These are phyloP conservation scores for Akanthomyces muscarius DNA, from an alignment of 2,329 filamentous ascomycete species.

Conservation along the genomic window DNA sequence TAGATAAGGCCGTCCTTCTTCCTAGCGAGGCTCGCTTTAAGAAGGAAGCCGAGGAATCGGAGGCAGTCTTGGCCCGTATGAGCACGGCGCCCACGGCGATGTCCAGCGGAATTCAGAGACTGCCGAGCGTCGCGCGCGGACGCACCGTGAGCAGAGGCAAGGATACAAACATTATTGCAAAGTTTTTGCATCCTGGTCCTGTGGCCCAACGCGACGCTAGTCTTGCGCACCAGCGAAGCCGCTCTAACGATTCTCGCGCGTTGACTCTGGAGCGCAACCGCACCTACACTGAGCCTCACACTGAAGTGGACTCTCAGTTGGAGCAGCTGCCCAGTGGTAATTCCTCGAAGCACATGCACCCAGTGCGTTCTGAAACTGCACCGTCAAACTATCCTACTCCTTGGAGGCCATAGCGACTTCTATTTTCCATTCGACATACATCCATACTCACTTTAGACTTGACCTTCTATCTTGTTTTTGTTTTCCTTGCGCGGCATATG, in stretches of 20 bases:
- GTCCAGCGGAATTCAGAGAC: slow-evolving; percentile 28
- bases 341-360: slow-evolving; percentile 24
- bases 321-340: slow-evolving; percentile 25
- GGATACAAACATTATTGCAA: slow-evolving; percentile 41
- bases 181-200: slow-evolving; percentile 48
- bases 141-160: slow-evolving; percentile 38
- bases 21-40: slow-evolving; percentile 54
- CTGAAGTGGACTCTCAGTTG: slow-evolving; percentile 27
- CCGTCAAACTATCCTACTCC: slow-evolving; percentile 23
- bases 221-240: slow-evolving; percentile 26
- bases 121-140: slow-evolving; percentile 28
- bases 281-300: slow-evolving; percentile 25
- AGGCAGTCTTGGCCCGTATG: slow-evolving; percentile 35
- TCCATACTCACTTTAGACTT: slow-evolving; percentile 2
- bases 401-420: slow-evolving; percentile 7
- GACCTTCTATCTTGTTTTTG: background rate
- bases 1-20: slow-evolving; percentile 58
- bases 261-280: slow-evolving; percentile 14
- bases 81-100: slow-evolving; percentile 29
- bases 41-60: slow-evolving; percentile 48
- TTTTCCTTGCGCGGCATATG: background rate
- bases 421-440: background rate
- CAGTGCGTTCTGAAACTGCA: slow-evolving; percentile 26
- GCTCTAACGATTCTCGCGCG: slow-evolving; percentile 25
- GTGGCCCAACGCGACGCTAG: slow-evolving; percentile 30